These are phyloP conservation scores for Glycine latifolia DNA, from an alignment of 306 rosid genomes.

Conservation along the genomic window DNA sequence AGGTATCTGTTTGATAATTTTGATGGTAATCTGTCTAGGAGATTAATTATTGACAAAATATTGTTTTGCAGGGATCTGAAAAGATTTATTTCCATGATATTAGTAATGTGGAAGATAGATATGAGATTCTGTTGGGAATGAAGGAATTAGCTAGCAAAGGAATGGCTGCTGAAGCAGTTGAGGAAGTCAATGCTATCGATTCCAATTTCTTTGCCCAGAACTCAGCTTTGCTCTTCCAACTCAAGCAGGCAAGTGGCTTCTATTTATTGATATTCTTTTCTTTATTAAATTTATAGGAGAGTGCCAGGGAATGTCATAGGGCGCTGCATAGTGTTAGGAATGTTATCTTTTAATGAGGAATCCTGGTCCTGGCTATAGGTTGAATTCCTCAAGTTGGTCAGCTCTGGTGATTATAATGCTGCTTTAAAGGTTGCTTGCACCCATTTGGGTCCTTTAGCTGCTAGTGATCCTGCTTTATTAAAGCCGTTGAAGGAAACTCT, in stretches of 20 bases:
- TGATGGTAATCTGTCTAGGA: conserved; percentile 36
- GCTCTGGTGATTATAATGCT: conserved; percentile 81
- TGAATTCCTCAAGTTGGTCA: conserved; percentile 93
- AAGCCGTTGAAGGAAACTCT: conserved; percentile 94
- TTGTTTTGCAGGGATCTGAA: conserved; percentile 68
- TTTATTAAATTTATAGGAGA: background rate
- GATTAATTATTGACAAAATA: conserved; percentile 40
- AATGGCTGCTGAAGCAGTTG: conserved; percentile 93
- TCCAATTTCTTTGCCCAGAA: conserved; percentile 80
- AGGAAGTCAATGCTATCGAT: conserved; percentile 77
- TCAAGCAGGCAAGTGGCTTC: conserved; percentile 76
- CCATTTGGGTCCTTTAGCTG: conserved; percentile 92
- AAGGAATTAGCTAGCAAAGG: conserved; percentile 91
- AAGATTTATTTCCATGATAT: conserved; percentile 56
- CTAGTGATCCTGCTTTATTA: conserved; percentile 78
- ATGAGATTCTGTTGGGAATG: conserved; percentile 84
- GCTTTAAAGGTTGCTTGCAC: conserved; percentile 91
- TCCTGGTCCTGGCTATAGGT: conserved; percentile 66
- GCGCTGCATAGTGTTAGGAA: conserved; percentile 23
- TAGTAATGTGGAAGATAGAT: conserved; percentile 69
- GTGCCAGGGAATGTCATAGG: background rate
- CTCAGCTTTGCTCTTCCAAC: conserved; percentile 84
- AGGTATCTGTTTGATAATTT: conserved; percentile 60
- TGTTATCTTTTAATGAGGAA: conserved; percentile 37
- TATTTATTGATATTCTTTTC: conserved; percentile 1